Base-by-base conservation (phyloP, 2,329 filamentous ascomycete species). In the Arthrobotrys conoides region DNA sequence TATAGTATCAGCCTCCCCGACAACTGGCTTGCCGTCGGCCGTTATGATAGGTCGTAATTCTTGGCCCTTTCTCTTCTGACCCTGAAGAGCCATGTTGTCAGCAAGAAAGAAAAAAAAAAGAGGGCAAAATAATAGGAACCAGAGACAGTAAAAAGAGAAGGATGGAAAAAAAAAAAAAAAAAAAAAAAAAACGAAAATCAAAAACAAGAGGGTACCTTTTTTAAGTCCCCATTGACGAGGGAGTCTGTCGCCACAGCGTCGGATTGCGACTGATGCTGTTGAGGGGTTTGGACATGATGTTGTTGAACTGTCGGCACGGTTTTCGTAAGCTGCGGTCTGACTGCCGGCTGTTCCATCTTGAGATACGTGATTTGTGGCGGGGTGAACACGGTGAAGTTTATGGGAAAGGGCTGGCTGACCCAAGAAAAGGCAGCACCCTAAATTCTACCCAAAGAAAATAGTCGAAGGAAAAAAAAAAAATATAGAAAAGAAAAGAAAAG, bases 241-340 rank as follows among this genome's bases (percentile, higher is more conserved):
- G 73, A 59, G 36, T 77, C 73, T 5, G 67, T 46, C 59, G 73
- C 49, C 30, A 41, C 61, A 27, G 49, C 27, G n/a, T 71, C 73
- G 14, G 59, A 33, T 24, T 67, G 49, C 24, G 72, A 53, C 49
- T 55, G 72, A 51, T 66, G 66, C 59, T 67, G 72, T 20, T 71
- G 73, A 49, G 59, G 38, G n/a, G 71, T 51, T 44, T 61, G 71
- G 63, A 68, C 71, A 59, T 68, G 59, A 69, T 76, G 72, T 48
- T 70, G 72, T 61, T 70, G 73, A 71, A 77, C 73, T 61, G 67
- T 67, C 73, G 73, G 73, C 73, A 77, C 73, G 73, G 73, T 77
- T 77, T 77, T 77, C 73, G 73, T 77, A 71, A 77, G 73, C 73
- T 77, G 73, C 46, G 73, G 73, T 77, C 73, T 77, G 73, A 77